Percentiles rank a stretch among this genome's conserved stretches.
Conservation (phyloP, 1,139 yeast genomes). For the Geotrichum bryndzae region DNA sequence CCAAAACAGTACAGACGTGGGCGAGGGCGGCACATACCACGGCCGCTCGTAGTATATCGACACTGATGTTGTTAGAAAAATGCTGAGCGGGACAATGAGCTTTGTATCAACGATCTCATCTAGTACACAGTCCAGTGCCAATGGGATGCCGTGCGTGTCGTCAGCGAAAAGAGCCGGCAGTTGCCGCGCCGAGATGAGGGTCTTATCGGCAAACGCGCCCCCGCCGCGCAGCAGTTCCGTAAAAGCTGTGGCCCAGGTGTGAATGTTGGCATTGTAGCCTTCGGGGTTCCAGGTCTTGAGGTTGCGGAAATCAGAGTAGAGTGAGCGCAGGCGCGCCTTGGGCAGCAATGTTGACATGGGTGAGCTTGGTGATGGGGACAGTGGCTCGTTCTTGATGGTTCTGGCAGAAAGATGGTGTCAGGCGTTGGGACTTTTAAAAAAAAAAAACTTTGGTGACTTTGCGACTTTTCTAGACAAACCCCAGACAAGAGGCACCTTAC, state of each 20-base stretch:
- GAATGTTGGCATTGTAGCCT: conserved; percentile 65
- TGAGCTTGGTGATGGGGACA: background rate
- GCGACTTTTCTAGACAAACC: background rate
- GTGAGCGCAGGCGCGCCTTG: conserved; percentile 50
- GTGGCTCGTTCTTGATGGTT: background rate
- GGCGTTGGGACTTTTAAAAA: background rate
- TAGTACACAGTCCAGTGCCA: conserved; percentile 33
- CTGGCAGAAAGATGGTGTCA: background rate
- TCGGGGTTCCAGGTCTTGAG: conserved; percentile 53
- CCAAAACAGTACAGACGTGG: conserved; percentile 17
- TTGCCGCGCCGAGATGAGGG: conserved; percentile 27
- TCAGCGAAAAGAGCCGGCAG: conserved; percentile 29
- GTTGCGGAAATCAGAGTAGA: conserved; percentile 55
- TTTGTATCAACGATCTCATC: conserved; percentile 31
- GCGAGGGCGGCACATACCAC: conserved; percentile 12
- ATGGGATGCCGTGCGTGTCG: conserved; percentile 32
- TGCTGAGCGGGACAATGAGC: conserved; percentile 26
- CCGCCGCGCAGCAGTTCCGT: conserved; percentile 26
- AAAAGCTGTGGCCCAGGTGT: conserved; percentile 50
- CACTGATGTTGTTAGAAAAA: conserved; percentile 16
- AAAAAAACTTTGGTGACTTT: background rate
- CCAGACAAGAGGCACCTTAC: background rate
- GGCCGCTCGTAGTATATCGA: conserved; percentile 10
- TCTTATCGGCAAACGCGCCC: conserved; percentile 22
- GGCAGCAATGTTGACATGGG: conserved; percentile 24